Base-by-base conservation (phyloP, 257 asterid species). In the Capsicum rhomboideum region DNA sequence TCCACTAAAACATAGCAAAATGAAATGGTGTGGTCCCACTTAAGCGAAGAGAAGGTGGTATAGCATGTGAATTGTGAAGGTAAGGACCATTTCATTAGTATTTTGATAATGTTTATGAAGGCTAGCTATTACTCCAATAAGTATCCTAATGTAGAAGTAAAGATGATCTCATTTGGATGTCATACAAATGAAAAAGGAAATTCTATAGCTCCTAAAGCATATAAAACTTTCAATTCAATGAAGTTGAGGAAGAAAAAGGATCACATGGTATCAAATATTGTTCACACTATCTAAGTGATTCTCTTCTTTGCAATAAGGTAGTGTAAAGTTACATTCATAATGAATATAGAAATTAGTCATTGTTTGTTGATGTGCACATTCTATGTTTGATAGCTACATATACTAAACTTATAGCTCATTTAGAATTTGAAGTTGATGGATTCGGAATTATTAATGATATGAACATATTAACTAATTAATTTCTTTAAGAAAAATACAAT, bases 1-100 rank as follows among this genome's bases (percentile, higher is more conserved):
- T 69, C 53, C 84, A 72, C 84, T 77, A 82, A 40, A 21, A 72
- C 34, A 53, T 17, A 82, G 78, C 82, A 85, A 69, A 59, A 21
- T 1, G 63, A 68, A 80, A 71, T 79, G 86, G 83, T 46, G 55
- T 17, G 82, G 83, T 52, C 86, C 85, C 79, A 78, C 12, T 37
- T 46, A 55, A 26, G 7, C n/a, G 75, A 44, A 61, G 67, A 68
- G 46, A 66, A 29, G 31, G 85, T 83, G 85, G 23, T 23, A 14
- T 82, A 50, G 28, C 88, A 87, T 80, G 88, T 85, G 90, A 87
- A 21, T 44, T 58, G 21, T 44, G 80, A 72, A 72, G 21, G 5
- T n/a, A 40, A 71, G 79, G 58, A 21, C 58, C 40, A 72, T 72
- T 72, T 44, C 37, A 21, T 72, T 72, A 12, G 12, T 34, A 21